phyloP scores from a whole-genome alignment of 1,284 basidiomycete species.

The Fistulinella cinereoalba region DNA sequence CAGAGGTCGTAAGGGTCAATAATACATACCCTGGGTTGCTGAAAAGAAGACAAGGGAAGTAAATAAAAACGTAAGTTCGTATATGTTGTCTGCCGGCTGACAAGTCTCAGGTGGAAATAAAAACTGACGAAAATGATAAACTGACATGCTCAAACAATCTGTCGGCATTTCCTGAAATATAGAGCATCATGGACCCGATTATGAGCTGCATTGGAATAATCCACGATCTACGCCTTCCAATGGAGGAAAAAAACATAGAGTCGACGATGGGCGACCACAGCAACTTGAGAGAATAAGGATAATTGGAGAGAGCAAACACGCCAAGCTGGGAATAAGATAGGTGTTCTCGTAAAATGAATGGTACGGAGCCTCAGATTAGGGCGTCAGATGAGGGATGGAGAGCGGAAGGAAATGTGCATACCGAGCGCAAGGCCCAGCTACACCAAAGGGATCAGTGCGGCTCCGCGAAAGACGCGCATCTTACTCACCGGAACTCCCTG shows the following conservation, averaged over 20 bases:
- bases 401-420: conserved; percentile 32
- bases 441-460: conserved; percentile 13
- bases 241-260: conserved; percentile 75
- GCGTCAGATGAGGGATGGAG: conserved; percentile 5
- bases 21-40: conserved; percentile 84
- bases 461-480: conserved; percentile 17
- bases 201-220: conserved; percentile 96
- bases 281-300: conserved; percentile 97
- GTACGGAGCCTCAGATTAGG: conserved; percentile 80
- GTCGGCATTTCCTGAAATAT: conserved; percentile 81
- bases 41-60: conserved; percentile 92
- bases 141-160: conserved; percentile 80
- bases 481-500: conserved; percentile 92
- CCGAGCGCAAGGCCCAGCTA: conserved; percentile 76
- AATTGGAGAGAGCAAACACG: conserved; percentile 90
- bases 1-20: not conserved
- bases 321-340: conserved; percentile 96
- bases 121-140: not conserved
- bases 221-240: conserved; percentile 96
- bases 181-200: conserved; percentile 86
- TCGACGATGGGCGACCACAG: conserved; percentile 99
- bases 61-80: conserved; percentile 83
- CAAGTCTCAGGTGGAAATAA: conserved; percentile 14
- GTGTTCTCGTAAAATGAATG: conserved; percentile 93
- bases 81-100: conserved; percentile 80